Conservation (phyloP, 495 filamentous ascomycete genomes). For the Pseudoneurospora amorphoporcata region DNA sequence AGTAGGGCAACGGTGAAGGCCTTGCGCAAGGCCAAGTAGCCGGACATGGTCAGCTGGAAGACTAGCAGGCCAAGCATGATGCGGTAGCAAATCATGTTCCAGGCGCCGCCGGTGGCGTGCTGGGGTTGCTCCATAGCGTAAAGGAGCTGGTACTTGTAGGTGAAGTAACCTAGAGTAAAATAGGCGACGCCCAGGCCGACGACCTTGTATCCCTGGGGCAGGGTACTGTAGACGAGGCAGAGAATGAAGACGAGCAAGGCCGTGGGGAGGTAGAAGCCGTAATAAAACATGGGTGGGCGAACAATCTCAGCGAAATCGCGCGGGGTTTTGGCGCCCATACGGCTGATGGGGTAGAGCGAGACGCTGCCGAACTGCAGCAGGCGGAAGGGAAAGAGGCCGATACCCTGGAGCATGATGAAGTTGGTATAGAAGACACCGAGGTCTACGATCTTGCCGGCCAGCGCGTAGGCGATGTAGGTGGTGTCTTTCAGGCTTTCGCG, state of each 20-base stretch:
- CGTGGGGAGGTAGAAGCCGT: constrained; percentile 90
- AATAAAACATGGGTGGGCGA: constrained; percentile 81
- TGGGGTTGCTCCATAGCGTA: constrained; percentile 98
- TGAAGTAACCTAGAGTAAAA: constrained; percentile 81
- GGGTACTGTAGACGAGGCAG: constrained; percentile 86
- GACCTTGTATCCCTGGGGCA: constrained; percentile 72
- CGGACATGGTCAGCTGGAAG: constrained; percentile 86
- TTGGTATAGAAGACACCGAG: constrained; percentile 85
- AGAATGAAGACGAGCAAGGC: constrained; percentile 87
- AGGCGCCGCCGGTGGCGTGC: constrained; percentile 86
- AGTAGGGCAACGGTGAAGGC: constrained; percentile 61
- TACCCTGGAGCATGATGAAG: constrained; percentile 83
- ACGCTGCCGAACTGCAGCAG: constrained; percentile 86
- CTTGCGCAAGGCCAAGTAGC: constrained; percentile 63
- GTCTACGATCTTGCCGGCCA: constrained; percentile 64
- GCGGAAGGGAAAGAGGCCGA: constrained; percentile 88
- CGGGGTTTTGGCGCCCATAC: constrained; percentile 75
- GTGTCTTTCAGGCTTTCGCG: constrained; percentile 67
- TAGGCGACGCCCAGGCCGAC: constrained; percentile 77
- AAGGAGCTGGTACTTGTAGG: constrained; percentile 95
- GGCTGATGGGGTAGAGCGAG: constrained; percentile 68
- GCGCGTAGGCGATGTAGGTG: constrained; percentile 59
- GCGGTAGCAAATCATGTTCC: constrained; percentile 90
- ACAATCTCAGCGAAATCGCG: constrained; percentile 80
- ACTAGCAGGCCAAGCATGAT: constrained; percentile 73